Evolutionary conservation across 176 grass and related monocot species (phyloP), one percentile per base, ranked within the genome.

Genomic region (Lolium rigidum): DNA sequence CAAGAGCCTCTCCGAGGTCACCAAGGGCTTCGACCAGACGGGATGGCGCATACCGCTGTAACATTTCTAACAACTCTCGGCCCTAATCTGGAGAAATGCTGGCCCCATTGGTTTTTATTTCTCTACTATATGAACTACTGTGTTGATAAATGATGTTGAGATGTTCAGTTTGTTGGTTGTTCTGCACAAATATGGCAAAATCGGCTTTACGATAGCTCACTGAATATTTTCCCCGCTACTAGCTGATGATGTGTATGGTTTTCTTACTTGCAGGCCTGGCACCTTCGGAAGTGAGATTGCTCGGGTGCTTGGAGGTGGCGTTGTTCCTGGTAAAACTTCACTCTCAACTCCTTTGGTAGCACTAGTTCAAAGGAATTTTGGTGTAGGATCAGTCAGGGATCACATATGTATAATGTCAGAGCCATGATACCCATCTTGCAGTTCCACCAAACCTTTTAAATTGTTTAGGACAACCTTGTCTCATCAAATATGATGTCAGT

Each of bases 41-140:
- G 73, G 80, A 11, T 95, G 96, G 96, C 94, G 96, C 77, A 92
- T 98, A 78, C 88, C 84, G 6, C 91, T 98, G 95, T 98, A 89
- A 86, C 46, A 24, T 84, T 71, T 87, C 86, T 64, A 73, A 24
- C 58, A 73, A 24, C 13, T 8, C 24, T 4, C 47, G 2, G 60
- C 62, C 39, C 6, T 37, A 73, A 37, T 41, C n/a, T 43, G 83
- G 31, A 44, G 14, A 26, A 44, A 55, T 44, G 4, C 4, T 14
- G 22, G 20, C 22, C 66, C 66, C 21, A 13, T 44, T 74, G 14
- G 13, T 44, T 51, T 25, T 20, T 28, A 48, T 3, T 51, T 15
- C 11, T 38, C 78, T n/a, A n/a, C n/a, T n/a, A n/a, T n/a, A n/a
- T n/a, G n/a, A 12, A 20, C 26, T 10, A 51, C 7, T 17, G 5